Evolutionary conservation across 352 stramenopile species (phyloP), one percentile per base, ranked within the genome.

Genomic region (Pythium vanterpoolii): DNA sequence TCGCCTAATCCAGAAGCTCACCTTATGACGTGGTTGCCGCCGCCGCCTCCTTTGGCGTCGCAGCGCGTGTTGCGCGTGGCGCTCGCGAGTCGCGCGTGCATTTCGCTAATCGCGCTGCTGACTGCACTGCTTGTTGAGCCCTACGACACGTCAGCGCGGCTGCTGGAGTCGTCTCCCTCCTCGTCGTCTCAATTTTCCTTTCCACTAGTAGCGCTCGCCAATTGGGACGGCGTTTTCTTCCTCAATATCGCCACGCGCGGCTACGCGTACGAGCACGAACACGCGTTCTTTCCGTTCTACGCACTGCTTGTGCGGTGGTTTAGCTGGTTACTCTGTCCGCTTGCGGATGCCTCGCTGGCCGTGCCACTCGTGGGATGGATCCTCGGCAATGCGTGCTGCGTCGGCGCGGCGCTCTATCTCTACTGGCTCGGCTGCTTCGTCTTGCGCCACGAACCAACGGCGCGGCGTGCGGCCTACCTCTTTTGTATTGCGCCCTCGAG

Each of bases 201-300:
- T 6, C 45, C 66, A 7, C 67, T 91, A 48, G 58, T 71, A 18
- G 50, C 66, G 19, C 72, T 93, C 33, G 79, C 70, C 39, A 90
- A 90, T 60, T 96, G 88, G 88, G 88, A 96, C 68, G 88, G 81
- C 51, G 87, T 92, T 49, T 95, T 87, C 67, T 95, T 81, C 55
- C 57, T 73, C 14, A 70, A 78, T 64, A 95, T 96, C 44, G 88
- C 85, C 4, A 52, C 55, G 16, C 33, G 67, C 27, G 88, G 88
- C 52, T 96, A 96, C 78, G 72, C 77, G 50, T 94, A 89, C 48
- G 88, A 96, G 69, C 81, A 96, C 48, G 71, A 83, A 27, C 81
- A 93, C 67, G 83, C 85, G 40, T 95, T 95, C 69, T 95, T 92
- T 64, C 85, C 85, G 33, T 61, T 95, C 28, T 93, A 89, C 42